These are phyloP conservation scores for Neofusicoccum laricinum DNA, from an alignment of 2,329 filamentous ascomycete genomes.

Conservation along the genomic window DNA sequence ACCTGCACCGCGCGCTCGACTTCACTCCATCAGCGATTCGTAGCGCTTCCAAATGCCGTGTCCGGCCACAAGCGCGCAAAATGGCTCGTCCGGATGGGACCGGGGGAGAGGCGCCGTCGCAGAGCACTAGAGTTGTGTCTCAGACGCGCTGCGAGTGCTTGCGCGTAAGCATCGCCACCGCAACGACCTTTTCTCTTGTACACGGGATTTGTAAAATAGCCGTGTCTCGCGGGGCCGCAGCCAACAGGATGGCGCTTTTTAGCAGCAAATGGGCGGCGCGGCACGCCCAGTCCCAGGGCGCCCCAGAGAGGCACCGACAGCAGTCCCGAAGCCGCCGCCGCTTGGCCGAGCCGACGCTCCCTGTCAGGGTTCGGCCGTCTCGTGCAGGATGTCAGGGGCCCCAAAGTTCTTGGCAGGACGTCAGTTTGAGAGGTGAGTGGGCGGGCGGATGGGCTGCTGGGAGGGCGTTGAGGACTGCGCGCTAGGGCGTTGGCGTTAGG, in stretches of 20 bases:
- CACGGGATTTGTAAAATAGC: neutral
- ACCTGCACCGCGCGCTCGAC: neutral
- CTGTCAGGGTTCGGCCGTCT: neutral
- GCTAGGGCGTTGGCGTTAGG: slow-evolving; percentile 3
- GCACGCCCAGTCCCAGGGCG: no score
- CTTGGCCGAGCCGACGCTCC: slow-evolving; percentile 5
- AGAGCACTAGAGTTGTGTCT: neutral
- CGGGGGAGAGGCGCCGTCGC: neutral
- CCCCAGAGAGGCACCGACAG: slow-evolving; percentile 5
- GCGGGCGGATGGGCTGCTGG: no score
- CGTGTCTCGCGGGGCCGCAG: neutral
- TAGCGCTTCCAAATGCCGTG: neutral
- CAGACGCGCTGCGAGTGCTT: slow-evolving; percentile 1
- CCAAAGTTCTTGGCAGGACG: no score
- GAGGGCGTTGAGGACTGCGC: neutral
- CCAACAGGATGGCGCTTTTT: no score
- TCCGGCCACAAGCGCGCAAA: neutral
- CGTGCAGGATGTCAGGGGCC: no score
- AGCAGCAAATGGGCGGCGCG: no score
- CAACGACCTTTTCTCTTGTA: neutral
- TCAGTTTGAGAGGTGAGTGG: no score
- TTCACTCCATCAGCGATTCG: neutral
- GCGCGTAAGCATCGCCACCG: slow-evolving; percentile 12
- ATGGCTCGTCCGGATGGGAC: neutral
- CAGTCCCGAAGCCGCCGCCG: neutral